A percentile compares a stretch with the other conserved stretches of the same genome.
Evolutionary conservation across 1,139 yeast species (phyloP).

Genomic region (Debaryomyces sp.): DNA sequence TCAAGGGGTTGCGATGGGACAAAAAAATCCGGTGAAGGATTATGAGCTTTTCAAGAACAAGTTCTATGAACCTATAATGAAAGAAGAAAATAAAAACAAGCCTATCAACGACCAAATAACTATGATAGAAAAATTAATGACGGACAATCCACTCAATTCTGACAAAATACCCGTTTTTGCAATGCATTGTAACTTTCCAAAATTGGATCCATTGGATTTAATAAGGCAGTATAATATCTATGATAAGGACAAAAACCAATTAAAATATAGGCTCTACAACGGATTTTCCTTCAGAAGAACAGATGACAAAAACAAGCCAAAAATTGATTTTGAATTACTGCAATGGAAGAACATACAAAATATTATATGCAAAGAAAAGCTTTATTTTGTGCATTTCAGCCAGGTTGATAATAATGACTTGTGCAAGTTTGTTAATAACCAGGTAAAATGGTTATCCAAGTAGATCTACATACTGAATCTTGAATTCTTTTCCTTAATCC

Average conservation of each 20-base stretch:
- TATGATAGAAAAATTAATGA: slow-evolving; percentile 12
- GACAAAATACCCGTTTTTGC: slow-evolving; percentile 27
- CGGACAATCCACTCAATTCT: slow-evolving; percentile 19
- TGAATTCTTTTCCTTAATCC: neutral
- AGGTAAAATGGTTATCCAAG: slow-evolving; percentile 28
- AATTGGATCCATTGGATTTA: slow-evolving; percentile 35
- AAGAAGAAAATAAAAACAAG: slow-evolving; percentile 11
- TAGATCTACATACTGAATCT: neutral
- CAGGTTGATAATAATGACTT: slow-evolving; percentile 23
- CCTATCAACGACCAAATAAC: slow-evolving; percentile 7
- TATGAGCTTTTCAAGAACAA: slow-evolving; percentile 20
- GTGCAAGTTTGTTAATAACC: slow-evolving; percentile 32
- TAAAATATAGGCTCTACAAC: slow-evolving; percentile 34
- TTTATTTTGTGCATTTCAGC: slow-evolving; percentile 30
- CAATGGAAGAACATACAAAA: slow-evolving; percentile 37
- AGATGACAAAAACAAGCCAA: neutral
- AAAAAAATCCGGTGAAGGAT: slow-evolving; percentile 36
- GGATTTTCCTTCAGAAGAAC: slow-evolving; percentile 24
- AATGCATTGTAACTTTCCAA: slow-evolving; percentile 44
- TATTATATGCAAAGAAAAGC: slow-evolving; percentile 29
- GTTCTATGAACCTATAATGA: slow-evolving; percentile 14
- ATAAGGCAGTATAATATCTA: slow-evolving; percentile 28
- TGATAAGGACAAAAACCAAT: slow-evolving; percentile 26
- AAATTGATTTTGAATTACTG: slow-evolving; percentile 35
- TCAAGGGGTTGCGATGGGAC: slow-evolving; percentile 47